A percentile compares a stretch with the other conserved stretches of the same genome.
These are phyloP conservation scores for Gaultheria prostrata DNA, from an alignment of 148 eudicot species.

Conservation along the genomic window DNA sequence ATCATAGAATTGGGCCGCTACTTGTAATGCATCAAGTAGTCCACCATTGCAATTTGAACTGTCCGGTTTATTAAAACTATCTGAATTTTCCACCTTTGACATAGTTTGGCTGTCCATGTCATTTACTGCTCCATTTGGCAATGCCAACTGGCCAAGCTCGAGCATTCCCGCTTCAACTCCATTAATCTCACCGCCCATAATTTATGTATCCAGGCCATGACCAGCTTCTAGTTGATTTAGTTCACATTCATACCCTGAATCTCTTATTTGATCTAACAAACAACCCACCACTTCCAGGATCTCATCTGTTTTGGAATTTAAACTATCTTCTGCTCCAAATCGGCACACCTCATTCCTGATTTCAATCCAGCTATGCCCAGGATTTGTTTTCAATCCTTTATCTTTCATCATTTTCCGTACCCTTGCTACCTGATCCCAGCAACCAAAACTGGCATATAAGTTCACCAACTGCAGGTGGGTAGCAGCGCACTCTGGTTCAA, in stretches of 20 bases:
- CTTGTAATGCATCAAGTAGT: too few species aligned
- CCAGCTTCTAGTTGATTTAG: background rate
- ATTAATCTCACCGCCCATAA: slow-evolving; percentile 36
- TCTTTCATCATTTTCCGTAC: background rate
- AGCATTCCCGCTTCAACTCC: slow-evolving; percentile 34
- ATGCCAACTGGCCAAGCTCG: slow-evolving; percentile 34
- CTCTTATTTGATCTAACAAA: background rate
- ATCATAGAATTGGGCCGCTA: too few species aligned
- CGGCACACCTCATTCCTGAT: background rate
- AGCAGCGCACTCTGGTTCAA: background rate
- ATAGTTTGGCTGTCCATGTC: slow-evolving; percentile 15
- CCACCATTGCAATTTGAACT: slow-evolving; percentile 14
- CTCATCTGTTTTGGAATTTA: background rate
- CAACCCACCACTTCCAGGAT: background rate
- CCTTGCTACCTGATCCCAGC: slow-evolving; percentile 3
- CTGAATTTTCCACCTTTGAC: slow-evolving; percentile 17
- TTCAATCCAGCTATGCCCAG: slow-evolving; percentile 5
- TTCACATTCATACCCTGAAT: background rate
- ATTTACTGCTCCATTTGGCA: slow-evolving; percentile 18
- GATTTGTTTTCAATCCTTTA: background rate
- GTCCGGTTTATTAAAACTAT: slow-evolving; percentile 11
- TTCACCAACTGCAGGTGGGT: slow-evolving; percentile 4
- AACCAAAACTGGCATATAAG: slow-evolving; percentile 8
- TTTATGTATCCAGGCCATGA: background rate
- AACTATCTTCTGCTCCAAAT: background rate